Base-by-base conservation (phyloP, 202 grass and related monocot genomes). In the Panicum hallii region DNA sequence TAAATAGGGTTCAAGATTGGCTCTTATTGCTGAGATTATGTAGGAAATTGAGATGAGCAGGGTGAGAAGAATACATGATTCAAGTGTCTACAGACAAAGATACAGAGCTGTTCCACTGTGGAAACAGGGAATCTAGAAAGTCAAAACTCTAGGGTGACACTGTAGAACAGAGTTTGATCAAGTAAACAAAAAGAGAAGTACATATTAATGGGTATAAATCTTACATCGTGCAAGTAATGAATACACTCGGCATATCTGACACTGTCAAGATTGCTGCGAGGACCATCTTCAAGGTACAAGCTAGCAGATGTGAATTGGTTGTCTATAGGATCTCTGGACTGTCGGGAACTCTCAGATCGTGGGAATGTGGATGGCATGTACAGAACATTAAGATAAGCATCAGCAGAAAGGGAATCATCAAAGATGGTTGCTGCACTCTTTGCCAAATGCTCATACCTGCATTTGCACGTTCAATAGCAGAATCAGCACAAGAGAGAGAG, bases 331-430 rank as follows among this genome's bases (percentile, higher is more conserved):
- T 90, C 86, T 77, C 80, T 85, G 57, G 85, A 93, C 64, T 84
- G 87, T 34, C 90, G 91, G n/a, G 92, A 89, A 16, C 84, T 88
- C 89, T 98, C 95, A 68, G 90, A 98, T 77, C 93, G 90, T 63
- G 95, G 95, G 56, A 98, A 92, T 48, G 95, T 98, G 20, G 95
- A 93, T 83, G 95, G 93, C 93, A 98, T 93, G 72, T 95, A 95
- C 49, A 98, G 79, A 87, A 98, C 87, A 87, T 95, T 98, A 53
- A 98, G 91, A 67, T 98, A 98, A 72, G 95, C 83, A 92, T 98
- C 95, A 56, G 95, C 95, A 90, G 95, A 98, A 58, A 98, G 93
- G 79, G 95, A 98, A 85, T 98, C 95, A 89, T 98, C 95, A 26
- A 95, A 93, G 70, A 98, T 95, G 72, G 90, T 93, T 68, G 85